Evolutionary conservation across 495 filamentous ascomycete genomes (phyloP), one percentile per base, ranked within the genome.

Genomic region (Parachaetomium inaequale): DNA sequence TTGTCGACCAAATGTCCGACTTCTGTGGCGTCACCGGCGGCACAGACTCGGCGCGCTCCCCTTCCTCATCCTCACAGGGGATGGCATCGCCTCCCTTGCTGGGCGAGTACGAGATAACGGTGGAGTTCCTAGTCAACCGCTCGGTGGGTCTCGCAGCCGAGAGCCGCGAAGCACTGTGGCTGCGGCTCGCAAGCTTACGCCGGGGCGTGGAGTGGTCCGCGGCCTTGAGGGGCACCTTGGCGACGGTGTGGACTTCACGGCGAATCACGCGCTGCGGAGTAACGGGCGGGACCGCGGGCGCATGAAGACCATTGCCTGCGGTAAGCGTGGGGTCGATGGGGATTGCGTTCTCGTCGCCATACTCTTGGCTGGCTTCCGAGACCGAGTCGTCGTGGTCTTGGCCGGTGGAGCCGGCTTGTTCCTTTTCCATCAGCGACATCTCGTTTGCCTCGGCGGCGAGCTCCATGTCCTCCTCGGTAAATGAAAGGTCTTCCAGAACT

Each of bases 221-320:
- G 0, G 84, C 78, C 72, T 88, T 90, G 28, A 92, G 74, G 5
- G 89, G 88, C 1, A 92, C 87, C 75, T 91, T 93, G 15, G 85
- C 87, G 0, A 89, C 83, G 0, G 89, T 92, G 68, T 90, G 85
- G 59, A 88, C 79, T 15, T 83, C 58, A 11, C 69, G 64, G 8
- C 61, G 62, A 28, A 71, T 50, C 2, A 56, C 58, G 21, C 76
- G 73, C 49, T 64, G 65, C 0, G 78, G 77, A 17, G 77, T 79
- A 8, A 74, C 67, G 0, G 74, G 73, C 4, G 70, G 63, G 23
- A 71, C 58, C 23, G 34, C 47, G 2, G 58, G 52, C 1, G 55
- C 63, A 19, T 19, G 38, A 2, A 58, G 36, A 6, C 19, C 47
- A 58, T 66, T 61, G 23, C 29, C 40, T 31, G 58, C 36, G 3